A percentile compares a stretch with the other conserved stretches of the same genome.
Conservation (phyloP, 257 asterid species). For the Eustoma russellianum region DNA sequence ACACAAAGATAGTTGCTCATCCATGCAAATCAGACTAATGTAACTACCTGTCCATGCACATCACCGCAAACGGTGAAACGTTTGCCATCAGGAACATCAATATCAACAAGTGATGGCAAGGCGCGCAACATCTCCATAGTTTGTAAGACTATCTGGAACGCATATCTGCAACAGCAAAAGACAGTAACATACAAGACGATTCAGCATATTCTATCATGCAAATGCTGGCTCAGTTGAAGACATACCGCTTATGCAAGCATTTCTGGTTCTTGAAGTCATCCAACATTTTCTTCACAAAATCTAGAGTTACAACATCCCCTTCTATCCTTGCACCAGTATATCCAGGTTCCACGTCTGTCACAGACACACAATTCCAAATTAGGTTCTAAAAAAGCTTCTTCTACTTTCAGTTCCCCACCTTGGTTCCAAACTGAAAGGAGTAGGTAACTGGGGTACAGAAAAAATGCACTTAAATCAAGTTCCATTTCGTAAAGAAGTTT, state of each 20-base stretch:
- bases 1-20: background rate
- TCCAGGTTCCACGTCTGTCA: constrained; percentile 81
- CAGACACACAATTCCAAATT: constrained; percentile 25
- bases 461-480: background rate
- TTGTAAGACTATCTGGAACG: constrained; percentile 87
- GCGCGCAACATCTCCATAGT: constrained; percentile 62
- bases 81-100: constrained; percentile 69
- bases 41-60: constrained; percentile 98
- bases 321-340: constrained; percentile 91
- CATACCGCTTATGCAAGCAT: constrained; percentile 73
- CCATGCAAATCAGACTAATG: constrained; percentile 1
- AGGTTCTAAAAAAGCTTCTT: constrained; percentile 2
- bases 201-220: too few relatives aligned
- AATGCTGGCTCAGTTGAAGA: constrained; percentile 5
- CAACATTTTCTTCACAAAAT: constrained; percentile 89
- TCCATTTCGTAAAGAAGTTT: too few relatives aligned
- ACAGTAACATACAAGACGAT: background rate
- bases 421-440: background rate
- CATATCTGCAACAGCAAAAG: constrained; percentile 45
- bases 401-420: background rate
- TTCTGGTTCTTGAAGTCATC: constrained; percentile 90
- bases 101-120: constrained; percentile 94
- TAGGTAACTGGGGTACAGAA: background rate
- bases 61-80: constrained; percentile 98
- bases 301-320: constrained; percentile 82